phyloP scores from a whole-genome alignment of 331 rosid species.

The Malus hybrid region DNA sequence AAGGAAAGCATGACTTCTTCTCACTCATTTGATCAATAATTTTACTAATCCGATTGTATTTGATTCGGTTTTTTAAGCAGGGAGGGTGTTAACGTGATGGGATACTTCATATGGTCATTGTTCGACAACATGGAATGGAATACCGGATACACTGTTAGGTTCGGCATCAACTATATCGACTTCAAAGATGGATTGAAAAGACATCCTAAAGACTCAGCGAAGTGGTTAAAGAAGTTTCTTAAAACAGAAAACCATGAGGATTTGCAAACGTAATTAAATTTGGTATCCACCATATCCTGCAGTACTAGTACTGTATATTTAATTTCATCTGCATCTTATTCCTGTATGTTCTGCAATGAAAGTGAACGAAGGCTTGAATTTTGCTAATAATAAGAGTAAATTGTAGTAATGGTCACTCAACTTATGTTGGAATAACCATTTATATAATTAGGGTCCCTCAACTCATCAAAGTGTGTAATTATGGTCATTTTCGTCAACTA shows the following conservation, averaged over 20 bases:
- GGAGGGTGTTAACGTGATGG: neutral
- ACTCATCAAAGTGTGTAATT: too few species aligned
- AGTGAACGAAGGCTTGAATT: neutral
- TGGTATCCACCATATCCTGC: too few species aligned
- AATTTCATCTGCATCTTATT: too few species aligned
- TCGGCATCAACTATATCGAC: neutral
- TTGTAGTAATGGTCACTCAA: too few species aligned
- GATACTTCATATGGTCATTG: constrained; percentile 1
- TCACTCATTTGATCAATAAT: neutral
- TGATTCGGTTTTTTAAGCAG: neutral
- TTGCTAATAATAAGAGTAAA: neutral
- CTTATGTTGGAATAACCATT: too few species aligned
- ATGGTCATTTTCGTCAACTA: too few species aligned
- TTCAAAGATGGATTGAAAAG: neutral
- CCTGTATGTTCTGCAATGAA: too few species aligned
- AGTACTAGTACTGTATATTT: too few species aligned
- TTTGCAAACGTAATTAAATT: neutral
- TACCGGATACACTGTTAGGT: neutral
- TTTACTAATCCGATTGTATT: neutral
- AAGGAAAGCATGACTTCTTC: neutral
- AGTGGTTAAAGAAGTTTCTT: neutral
- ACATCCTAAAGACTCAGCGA: neutral
- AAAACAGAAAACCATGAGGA: neutral
- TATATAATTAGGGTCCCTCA: too few species aligned
- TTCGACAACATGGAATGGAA: constrained; percentile 3